Conservation (phyloP, 371 early-diverging fungal species). For the Mortierella sp. region DNA sequence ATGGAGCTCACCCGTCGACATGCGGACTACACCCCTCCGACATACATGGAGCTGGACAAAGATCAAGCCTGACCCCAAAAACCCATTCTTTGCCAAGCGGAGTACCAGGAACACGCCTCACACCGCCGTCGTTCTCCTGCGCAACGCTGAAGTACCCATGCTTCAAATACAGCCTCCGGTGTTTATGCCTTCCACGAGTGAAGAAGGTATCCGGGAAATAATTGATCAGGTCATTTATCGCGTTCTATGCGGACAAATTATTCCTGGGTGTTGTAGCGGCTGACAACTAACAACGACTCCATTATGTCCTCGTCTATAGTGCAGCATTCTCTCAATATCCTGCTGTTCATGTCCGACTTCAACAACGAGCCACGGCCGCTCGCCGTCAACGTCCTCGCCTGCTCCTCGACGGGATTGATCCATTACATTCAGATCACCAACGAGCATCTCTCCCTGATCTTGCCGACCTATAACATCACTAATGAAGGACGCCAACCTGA, state of each 20-base stretch:
- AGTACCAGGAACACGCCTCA: conserved; percentile 51
- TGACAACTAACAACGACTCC: background rate
- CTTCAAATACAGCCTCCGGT: conserved; percentile 52
- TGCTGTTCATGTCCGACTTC: conserved; percentile 58
- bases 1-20: background rate
- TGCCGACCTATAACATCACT: conserved; percentile 50
- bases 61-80: conserved; percentile 56
- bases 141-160: conserved; percentile 56
- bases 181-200: conserved; percentile 38
- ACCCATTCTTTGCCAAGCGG: conserved; percentile 50
- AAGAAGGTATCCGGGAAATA: conserved; percentile 38
- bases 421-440: conserved; percentile 57
- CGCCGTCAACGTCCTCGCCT: conserved; percentile 46
- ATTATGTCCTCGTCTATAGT: conserved; percentile 9
- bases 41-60: conserved; percentile 56
- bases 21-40: conserved; percentile 22
- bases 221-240: background rate
- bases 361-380: conserved; percentile 54
- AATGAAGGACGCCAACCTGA: conserved; percentile 42
- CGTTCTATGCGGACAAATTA: background rate
- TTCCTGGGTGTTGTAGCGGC: background rate
- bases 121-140: conserved; percentile 46
- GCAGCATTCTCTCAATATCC: conserved; percentile 50
- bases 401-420: conserved; percentile 55
- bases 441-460: conserved; percentile 44